Conservation (phyloP, 2,329 filamentous ascomycete genomes). For the Bipolaris zeicola region DNA sequence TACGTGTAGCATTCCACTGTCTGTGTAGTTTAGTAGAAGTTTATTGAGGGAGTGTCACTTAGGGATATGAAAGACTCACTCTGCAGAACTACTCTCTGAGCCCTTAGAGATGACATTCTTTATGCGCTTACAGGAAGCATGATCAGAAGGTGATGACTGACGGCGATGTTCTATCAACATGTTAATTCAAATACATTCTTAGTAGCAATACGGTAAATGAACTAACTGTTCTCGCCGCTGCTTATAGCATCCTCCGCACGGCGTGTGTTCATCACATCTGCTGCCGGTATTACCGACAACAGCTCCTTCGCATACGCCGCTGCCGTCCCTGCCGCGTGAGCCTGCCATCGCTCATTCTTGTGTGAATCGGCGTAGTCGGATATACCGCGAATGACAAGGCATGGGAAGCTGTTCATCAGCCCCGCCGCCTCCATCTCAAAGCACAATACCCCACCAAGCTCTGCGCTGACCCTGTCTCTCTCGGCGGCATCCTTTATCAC, state of each 20-base stretch:
- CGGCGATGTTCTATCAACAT: neutral
- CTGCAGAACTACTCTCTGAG: slow-evolving; percentile 5
- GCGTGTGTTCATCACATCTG: slow-evolving; percentile 13
- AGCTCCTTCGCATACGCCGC: slow-evolving; percentile 30
- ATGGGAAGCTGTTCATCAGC: no score
- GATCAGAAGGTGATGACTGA: slow-evolving; percentile 4
- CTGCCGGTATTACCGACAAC: slow-evolving; percentile 12
- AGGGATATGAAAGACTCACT: slow-evolving; percentile 6
- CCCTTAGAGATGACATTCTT: neutral
- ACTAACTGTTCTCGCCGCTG: slow-evolving; percentile 10
- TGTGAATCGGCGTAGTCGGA: slow-evolving; percentile 28
- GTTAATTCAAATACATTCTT: slow-evolving; percentile 3
- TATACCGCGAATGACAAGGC: slow-evolving; percentile 9
- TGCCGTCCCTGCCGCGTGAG: slow-evolving; percentile 27
- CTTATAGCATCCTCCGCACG: slow-evolving; percentile 9
- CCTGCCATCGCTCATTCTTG: slow-evolving; percentile 15
- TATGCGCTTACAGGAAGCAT: slow-evolving; percentile 10
- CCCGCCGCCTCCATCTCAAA: no score
- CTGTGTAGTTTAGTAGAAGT: slow-evolving; percentile 4
- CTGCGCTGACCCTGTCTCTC: slow-evolving; percentile 42
- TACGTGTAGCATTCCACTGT: slow-evolving; percentile 5
- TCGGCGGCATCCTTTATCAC: slow-evolving; percentile 50
- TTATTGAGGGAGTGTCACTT: neutral
- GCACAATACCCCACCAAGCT: slow-evolving; percentile 13
- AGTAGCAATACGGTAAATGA: slow-evolving; percentile 1